Conservation (phyloP, 202 grass and related monocot species). For the Zizania palustris region DNA sequence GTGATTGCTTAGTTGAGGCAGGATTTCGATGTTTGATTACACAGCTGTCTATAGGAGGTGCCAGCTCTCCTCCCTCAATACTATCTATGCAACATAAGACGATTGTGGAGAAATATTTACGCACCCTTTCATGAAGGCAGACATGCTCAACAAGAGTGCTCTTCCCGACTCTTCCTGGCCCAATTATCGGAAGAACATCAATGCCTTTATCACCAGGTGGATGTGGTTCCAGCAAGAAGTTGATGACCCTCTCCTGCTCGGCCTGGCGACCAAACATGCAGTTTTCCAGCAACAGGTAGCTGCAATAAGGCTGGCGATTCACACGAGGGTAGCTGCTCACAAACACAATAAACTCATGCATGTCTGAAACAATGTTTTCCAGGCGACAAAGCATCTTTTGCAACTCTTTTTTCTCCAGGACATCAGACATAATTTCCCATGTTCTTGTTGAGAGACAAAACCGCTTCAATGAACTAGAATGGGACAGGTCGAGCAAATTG, state of each 20-base stretch:
- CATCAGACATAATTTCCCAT: background rate
- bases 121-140: slow-evolving; percentile 41
- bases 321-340: slow-evolving; percentile 31
- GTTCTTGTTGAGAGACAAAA: background rate
- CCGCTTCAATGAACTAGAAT: background rate
- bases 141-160: slow-evolving; percentile 51
- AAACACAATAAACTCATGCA: slow-evolving; percentile 35
- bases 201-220: background rate
- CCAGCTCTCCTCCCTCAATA: background rate
- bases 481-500: background rate
- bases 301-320: slow-evolving; percentile 1
- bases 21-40: slow-evolving; percentile 36
- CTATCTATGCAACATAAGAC: slow-evolving; percentile 13
- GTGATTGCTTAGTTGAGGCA: background rate
- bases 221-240: slow-evolving; percentile 32
- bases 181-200: slow-evolving; percentile 41
- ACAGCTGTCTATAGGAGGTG: background rate
- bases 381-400: slow-evolving; percentile 16
- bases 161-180: slow-evolving; percentile 34
- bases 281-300: background rate
- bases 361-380: background rate
- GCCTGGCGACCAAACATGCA: slow-evolving; percentile 45
- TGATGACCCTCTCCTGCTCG: slow-evolving; percentile 35
- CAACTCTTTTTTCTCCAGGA: background rate
- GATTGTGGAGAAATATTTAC: slow-evolving; percentile 27